These are phyloP conservation scores for Cladosporium sp. DNA, from an alignment of 2,329 filamentous ascomycete genomes.

Conservation along the genomic window DNA sequence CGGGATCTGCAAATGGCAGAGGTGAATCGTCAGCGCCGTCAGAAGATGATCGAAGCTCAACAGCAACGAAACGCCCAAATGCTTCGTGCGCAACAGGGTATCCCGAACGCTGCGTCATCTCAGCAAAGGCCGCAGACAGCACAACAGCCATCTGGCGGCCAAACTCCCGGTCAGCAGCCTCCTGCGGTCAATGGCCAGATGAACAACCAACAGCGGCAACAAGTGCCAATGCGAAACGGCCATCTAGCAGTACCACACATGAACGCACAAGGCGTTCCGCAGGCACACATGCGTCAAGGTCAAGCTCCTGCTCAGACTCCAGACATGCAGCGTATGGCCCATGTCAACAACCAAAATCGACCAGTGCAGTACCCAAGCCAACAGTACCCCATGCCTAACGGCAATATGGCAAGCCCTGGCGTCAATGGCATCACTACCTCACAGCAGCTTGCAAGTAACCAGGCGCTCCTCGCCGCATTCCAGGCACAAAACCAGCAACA, in stretches of 20 bases:
- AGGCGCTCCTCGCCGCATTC: conserved; percentile 36
- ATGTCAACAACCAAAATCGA: conserved; percentile 31
- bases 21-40: conserved; percentile 61
- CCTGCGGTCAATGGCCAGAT: conserved; percentile 39
- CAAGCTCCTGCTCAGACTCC: conserved; percentile 27
- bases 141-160: conserved; percentile 30
- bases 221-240: conserved; percentile 49
- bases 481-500: conserved; percentile 29
- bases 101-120: conserved; percentile 35
- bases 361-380: conserved; percentile 32
- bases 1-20: conserved; percentile 70
- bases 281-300: conserved; percentile 54
- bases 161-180: conserved; percentile 31
- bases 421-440: conserved; percentile 34
- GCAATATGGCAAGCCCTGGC: conserved; percentile 34
- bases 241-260: conserved; percentile 54
- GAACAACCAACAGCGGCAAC: conserved; percentile 42
- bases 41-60: conserved; percentile 60
- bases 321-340: conserved; percentile 33
- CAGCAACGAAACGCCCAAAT: conserved; percentile 43
- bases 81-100: conserved; percentile 42
- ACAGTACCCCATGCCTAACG: conserved; percentile 34
- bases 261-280: conserved; percentile 63
- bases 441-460: conserved; percentile 38
- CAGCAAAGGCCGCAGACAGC: conserved; percentile 33